Conservation (phyloP, 2,329 filamentous ascomycete genomes). For the Anthostomella pinea region DNA sequence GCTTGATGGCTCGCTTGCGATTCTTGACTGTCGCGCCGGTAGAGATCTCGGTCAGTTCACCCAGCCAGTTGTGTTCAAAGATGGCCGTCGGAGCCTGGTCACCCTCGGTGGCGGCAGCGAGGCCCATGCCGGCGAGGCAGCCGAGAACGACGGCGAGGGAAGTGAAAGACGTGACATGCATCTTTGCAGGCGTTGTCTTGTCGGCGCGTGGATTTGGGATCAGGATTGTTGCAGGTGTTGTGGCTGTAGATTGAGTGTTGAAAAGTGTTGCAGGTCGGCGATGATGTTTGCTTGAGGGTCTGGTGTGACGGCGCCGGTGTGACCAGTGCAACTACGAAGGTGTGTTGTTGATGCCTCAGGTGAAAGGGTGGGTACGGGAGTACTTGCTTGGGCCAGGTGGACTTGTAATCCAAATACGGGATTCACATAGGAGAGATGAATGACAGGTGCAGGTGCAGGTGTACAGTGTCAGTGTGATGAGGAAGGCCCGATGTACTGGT, state of each 20-base stretch:
- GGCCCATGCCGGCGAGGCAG: slow-evolving; percentile 4
- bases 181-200: slow-evolving; percentile 7
- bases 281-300: slow-evolving; percentile 1
- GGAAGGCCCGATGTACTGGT: no score
- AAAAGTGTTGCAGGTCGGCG: neutral
- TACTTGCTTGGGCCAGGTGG: no score
- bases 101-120: neutral
- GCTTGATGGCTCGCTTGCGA: neutral
- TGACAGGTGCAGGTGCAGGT: no score
- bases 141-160: slow-evolving; percentile 8
- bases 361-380: no score
- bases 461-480: no score
- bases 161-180: neutral
- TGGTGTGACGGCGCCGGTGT: no score
- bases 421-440: no score
- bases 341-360: no score
- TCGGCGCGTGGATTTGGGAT: neutral
- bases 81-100: neutral
- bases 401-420: no score
- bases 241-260: neutral
- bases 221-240: neutral
- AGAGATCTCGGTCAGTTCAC: slow-evolving; percentile 2
- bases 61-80: slow-evolving; percentile 5
- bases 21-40: no score
- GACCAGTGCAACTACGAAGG: no score